phyloP scores from a whole-genome alignment of 2,329 filamentous ascomycete genomes.

The Aspergillus fructus region DNA sequence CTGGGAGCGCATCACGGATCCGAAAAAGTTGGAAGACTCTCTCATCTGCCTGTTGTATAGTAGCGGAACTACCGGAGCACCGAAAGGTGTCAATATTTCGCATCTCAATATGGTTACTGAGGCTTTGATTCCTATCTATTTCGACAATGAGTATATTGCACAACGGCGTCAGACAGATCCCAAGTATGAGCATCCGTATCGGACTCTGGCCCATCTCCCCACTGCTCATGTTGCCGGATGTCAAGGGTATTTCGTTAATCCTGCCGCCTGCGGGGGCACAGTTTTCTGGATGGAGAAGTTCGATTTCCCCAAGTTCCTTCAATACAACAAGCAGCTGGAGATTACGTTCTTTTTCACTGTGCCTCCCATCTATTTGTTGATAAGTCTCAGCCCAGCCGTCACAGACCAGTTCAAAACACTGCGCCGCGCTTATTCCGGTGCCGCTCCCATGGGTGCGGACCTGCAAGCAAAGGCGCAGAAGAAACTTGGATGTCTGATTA shows the following conservation, averaged over 20 bases:
- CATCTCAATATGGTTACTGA: conserved; percentile 57
- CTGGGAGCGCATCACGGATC: conserved; percentile 18
- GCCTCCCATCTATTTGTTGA: conserved; percentile 50
- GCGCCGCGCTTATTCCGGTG: conserved; percentile 19
- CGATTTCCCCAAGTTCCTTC: conserved; percentile 49
- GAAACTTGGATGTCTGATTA: conserved; percentile 31
- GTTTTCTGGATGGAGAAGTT: conserved; percentile 47
- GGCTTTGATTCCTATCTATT: conserved; percentile 10
- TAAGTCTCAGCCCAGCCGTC: conserved; percentile 48
- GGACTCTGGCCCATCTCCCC: conserved; percentile 41
- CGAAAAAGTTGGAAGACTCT: conserved; percentile 10
- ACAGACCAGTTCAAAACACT: conserved; percentile 41
- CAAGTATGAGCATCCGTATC: conserved; percentile 18
- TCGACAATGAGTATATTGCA: conserved; percentile 15
- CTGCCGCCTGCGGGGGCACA: conserved; percentile 37
- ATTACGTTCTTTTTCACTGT: conserved; percentile 51
- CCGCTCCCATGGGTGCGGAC: conserved; percentile 15
- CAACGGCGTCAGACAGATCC: conserved; percentile 14
- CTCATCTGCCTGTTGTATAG: conserved; percentile 42
- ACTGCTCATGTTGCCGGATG: conserved; percentile 51
- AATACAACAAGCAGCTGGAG: conserved; percentile 44
- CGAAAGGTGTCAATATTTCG: conserved; percentile 58
- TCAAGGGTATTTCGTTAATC: conserved; percentile 38
- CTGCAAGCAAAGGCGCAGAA: conserved; percentile 14
- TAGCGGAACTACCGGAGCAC: conserved; percentile 58